Evolutionary conservation across 805 yeast species (phyloP), one percentile per base, ranked within the genome.

Genomic region (Monosporozyma servazzii): DNA sequence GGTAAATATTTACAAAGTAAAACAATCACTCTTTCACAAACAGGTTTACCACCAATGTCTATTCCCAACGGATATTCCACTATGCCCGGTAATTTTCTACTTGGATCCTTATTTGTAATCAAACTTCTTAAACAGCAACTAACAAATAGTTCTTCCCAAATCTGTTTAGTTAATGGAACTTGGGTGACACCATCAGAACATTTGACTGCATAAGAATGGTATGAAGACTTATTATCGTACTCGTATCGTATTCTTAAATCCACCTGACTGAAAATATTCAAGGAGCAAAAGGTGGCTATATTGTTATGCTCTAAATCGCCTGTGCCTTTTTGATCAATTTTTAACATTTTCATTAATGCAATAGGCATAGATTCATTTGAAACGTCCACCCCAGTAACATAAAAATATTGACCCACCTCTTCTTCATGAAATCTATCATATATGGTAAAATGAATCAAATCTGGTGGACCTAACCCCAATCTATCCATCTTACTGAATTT

Each of bases 381-480:
- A 1, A 72, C 63, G 56, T 76, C 78, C 21, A 78, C 58, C 3
- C 82, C 82, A 1, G 74, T 71, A 27, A 74, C 62, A 54, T 70
- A 74, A 53, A 76, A 80, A 50, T 75, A 78, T 48, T 72, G 73
- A 1, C 84, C 80, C 13, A 71, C 67, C 52, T 80, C 84, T 50
- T 75, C 73, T 13, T 54, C 39, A 5, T 66, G 69, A 18, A 71
- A 64, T 45, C 73, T 68, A 45, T 77, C 75, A 51, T 70, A 70
- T 31, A 67, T 63, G n/a, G 77, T 67, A n/a, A 73, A 56, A 57
- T 75, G 60, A 47, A 60, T 80, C 52, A 86, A 69, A 66, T 86
- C 95, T 3, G 89, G 84, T 2, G 89, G 87, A 0, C 95, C 95
- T 21, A 84, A 61, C n/a, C 81, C 82, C 49, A 60, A 30, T 21